Conservation (phyloP, 352 stramenopile genomes). For the Phytophthora pistaciae region DNA sequence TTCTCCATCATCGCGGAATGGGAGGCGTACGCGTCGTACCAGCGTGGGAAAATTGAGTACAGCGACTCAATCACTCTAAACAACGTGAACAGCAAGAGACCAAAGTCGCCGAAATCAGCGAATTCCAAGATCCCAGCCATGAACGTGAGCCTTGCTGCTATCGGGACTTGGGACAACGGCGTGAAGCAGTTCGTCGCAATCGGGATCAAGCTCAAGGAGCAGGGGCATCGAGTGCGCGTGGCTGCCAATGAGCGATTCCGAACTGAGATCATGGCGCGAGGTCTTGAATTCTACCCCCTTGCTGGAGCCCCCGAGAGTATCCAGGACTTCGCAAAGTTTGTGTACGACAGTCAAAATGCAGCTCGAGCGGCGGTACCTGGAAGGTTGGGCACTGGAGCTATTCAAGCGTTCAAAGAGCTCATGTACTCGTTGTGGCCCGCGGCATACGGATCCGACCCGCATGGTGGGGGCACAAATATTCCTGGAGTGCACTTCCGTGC, state of each 20-base stretch:
- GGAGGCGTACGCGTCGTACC: conserved; percentile 29
- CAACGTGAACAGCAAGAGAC: background rate
- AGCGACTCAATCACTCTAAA: conserved; percentile 23
- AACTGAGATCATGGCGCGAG: conserved; percentile 50
- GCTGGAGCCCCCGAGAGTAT: conserved; percentile 34
- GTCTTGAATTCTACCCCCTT: conserved; percentile 64
- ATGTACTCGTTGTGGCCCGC: conserved; percentile 54
- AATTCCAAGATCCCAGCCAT: conserved; percentile 28
- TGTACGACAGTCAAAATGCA: conserved; percentile 33
- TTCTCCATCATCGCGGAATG: conserved; percentile 27
- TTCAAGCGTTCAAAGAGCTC: conserved; percentile 47
- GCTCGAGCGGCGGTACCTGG: conserved; percentile 20
- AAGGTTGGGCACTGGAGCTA: conserved; percentile 25
- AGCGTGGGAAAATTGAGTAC: background rate
- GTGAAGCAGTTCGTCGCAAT: conserved; percentile 71
- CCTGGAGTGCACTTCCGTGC: conserved; percentile 49
- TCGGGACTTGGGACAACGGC: conserved; percentile 58
- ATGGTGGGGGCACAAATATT: conserved; percentile 30
- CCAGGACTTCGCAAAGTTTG: conserved; percentile 33
- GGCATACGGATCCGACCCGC: conserved; percentile 52
- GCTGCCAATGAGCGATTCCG: conserved; percentile 79
- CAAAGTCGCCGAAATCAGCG: background rate
- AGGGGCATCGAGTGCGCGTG: conserved; percentile 86
- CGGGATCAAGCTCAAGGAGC: conserved; percentile 55
- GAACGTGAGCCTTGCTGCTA: conserved; percentile 48